Evolutionary conservation across 176 grass and related monocot genomes (phyloP), one percentile per base, ranked within the genome.

Genomic region (Themeda triandra): DNA sequence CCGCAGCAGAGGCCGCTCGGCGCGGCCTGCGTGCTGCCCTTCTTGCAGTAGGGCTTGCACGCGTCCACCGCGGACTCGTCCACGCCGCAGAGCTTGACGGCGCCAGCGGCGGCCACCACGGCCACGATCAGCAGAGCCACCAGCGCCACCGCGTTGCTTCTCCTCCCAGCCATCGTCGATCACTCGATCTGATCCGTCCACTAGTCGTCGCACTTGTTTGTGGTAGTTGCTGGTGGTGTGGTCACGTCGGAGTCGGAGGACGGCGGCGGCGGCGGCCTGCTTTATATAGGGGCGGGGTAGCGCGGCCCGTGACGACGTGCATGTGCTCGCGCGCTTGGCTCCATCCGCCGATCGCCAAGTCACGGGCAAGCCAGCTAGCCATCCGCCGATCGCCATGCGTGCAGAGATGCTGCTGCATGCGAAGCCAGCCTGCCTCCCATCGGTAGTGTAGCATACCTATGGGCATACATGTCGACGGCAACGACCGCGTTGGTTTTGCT

Each of bases 221-320:
- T 41, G 37, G 37, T 39, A 39, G 37, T n/a, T n/a, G n/a, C n/a
- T 8, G 8, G 19, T 12, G 56, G 23, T 54, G 10, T 64, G 65
- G 10, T 48, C 29, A 35, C 56, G 59, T 49, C 28, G 60, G 53
- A n/a, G 39, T 44, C 54, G 54, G 6, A 5, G 51, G 37, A 73
- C 18, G 35, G 6, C 7, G 54, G 18, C 25, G 9, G 32, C 14
- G 66, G 19, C 36, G 24, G 5, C n/a, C 14, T 53, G 66, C 27
- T 5, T 77, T 83, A 40, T 79, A 88, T 72, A 78, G 80, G 8
- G 29, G 19, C 28, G 36, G 73, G 27, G 24, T 82, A 60, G 27
- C 63, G 41, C 17, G 65, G 54, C 53, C 84, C 84, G 84, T 86
- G 84, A 86, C 76, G 84, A 86, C 66, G 18, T 63, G 84, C 66